Evolutionary conservation across 352 stramenopile species (phyloP), one percentile per base, ranked within the genome.

Genomic region (Phytophthora colocasiae): DNA sequence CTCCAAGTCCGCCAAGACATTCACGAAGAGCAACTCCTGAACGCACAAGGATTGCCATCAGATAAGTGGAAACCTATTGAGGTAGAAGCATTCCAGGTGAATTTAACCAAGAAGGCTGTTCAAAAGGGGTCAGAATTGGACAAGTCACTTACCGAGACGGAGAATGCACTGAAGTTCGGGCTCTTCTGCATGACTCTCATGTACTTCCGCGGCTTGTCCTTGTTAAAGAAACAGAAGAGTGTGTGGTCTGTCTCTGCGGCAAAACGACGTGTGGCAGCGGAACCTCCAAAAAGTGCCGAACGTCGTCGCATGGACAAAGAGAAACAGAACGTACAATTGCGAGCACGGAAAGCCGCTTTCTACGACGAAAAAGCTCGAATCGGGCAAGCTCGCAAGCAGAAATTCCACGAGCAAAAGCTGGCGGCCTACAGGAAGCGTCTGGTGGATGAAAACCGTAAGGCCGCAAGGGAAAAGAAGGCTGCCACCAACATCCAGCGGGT

Each of bases 121-220:
- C 75, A 87, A 32, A 81, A 91, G 53, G 87, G 81, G 9, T 93
- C 85, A 0, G 69, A 71, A 4, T 51, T 89, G 52, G 83, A 91
- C 63, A 85, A 83, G 19, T 68, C 81, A 50, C 81, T 96, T 36
- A 84, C 80, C 10, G 89, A 95, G 58, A 96, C 93, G 14, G 95
- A 99, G 74, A 83, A 83, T 14, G 97, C 89, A n/a, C 82, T 99
- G n/a, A 97, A 95, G 29, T 98, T 98, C 64, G 96, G 93, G 10
- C 66, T 99, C 17, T 99, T 99, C 63, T 98, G 81, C 72, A 89
- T 99, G 70, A 98, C 94, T 32, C 83, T 99, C 41, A 97, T 98
- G 94, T 99, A 98, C 74, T 99, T 99, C 52, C 83, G 93, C 43
- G 92, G 90, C 4, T 78, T 98, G 51, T 91, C 90, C 11, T 62